These are phyloP conservation scores for Oryza nivara DNA, from an alignment of 176 grass and related monocot species.

Conservation along the genomic window DNA sequence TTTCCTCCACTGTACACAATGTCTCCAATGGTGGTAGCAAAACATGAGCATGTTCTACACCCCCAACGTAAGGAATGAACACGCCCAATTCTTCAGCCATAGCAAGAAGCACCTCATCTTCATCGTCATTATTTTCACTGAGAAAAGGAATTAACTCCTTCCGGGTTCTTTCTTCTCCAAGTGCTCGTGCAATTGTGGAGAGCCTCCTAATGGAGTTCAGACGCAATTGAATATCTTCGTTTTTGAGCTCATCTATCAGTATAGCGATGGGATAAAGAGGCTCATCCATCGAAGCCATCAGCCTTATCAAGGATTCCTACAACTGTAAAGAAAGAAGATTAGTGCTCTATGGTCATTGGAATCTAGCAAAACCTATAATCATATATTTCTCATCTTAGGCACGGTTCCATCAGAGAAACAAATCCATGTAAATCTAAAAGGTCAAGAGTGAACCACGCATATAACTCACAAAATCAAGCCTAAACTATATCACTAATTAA, in stretches of 20 bases:
- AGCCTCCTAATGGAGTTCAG: constrained; percentile 91
- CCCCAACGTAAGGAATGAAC: constrained; percentile 96
- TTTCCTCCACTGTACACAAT: constrained; percentile 89
- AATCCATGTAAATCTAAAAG: neutral
- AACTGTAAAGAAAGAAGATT: constrained; percentile 15
- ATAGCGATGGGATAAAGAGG: constrained; percentile 91
- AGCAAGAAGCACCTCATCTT: constrained; percentile 96
- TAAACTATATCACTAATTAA: neutral
- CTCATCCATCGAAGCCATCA: constrained; percentile 84
- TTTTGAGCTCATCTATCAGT: constrained; percentile 94
- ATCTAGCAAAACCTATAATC: neutral
- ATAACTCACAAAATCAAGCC: neutral
- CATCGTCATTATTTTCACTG: constrained; percentile 95
- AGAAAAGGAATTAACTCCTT: constrained; percentile 97
- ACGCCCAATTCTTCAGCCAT: constrained; percentile 97
- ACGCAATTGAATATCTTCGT: constrained; percentile 93
- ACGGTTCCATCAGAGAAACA: neutral
- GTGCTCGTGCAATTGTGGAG: constrained; percentile 87
- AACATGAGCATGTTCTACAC: constrained; percentile 82
- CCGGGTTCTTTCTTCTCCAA: constrained; percentile 92
- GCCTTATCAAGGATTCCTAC: constrained; percentile 30
- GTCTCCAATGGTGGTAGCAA: constrained; percentile 88
- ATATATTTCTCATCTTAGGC: neutral
- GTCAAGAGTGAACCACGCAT: neutral
- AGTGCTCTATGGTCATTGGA: neutral